Conservation (phyloP, 331 rosid species). For the Malus hybrid region DNA sequence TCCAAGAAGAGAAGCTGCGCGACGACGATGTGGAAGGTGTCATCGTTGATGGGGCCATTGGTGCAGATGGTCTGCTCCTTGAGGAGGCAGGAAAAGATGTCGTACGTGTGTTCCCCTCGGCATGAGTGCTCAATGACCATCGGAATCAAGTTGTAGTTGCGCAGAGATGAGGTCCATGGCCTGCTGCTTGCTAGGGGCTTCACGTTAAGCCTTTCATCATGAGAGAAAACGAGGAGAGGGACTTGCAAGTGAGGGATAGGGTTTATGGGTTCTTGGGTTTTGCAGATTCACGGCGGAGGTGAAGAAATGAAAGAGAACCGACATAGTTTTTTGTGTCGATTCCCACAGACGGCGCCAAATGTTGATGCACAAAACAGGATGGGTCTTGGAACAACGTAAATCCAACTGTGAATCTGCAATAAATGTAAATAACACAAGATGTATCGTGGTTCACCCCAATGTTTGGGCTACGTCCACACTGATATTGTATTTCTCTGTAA, state of each 20-base stretch:
- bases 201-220: slow-evolving; percentile 34
- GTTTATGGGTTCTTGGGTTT: neutral
- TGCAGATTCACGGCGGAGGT: too few species aligned
- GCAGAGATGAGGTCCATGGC: slow-evolving; percentile 16
- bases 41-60: slow-evolving; percentile 86
- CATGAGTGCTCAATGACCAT: slow-evolving; percentile 97
- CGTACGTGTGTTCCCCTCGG: slow-evolving; percentile 94
- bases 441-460: too few species aligned
- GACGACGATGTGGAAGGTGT: slow-evolving; percentile 90
- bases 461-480: too few species aligned
- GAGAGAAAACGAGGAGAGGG: neutral
- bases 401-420: too few species aligned
- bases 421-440: too few species aligned
- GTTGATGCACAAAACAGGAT: too few species aligned
- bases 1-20: slow-evolving; percentile 96
- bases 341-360: too few species aligned
- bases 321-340: too few species aligned
- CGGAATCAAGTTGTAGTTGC: slow-evolving; percentile 53
- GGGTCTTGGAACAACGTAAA: too few species aligned
- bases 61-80: slow-evolving; percentile 93
- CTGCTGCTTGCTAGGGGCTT: slow-evolving; percentile 8
- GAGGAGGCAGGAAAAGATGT: slow-evolving; percentile 93
- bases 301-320: too few species aligned
- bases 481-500: too few species aligned
- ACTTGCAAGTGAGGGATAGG: slow-evolving; percentile 1